Evolutionary conservation across 352 stramenopile species (phyloP).

Genomic region (Phytophthora europaea): DNA sequence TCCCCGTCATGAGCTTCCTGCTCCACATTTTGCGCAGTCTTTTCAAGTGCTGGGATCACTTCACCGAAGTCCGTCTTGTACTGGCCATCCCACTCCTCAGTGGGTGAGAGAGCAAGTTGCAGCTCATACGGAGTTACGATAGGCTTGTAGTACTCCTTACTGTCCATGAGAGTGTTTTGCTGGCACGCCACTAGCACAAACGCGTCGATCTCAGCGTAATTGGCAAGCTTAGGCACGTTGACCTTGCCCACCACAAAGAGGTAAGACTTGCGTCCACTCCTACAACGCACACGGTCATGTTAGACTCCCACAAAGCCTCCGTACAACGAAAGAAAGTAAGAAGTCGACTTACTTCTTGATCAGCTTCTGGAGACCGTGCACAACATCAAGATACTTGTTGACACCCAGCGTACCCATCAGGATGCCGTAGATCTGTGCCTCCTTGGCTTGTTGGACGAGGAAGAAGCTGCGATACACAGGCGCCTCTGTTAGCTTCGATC

Average conservation of each 20-base stretch:
- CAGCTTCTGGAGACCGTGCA: constrained; percentile 88
- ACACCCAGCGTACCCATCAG: constrained; percentile 96
- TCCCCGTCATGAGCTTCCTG: constrained; percentile 23
- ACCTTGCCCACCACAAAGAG: constrained; percentile 98
- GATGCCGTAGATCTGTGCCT: constrained; percentile 96
- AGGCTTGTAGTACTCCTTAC: constrained; percentile 92
- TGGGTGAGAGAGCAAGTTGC: constrained; percentile 91
- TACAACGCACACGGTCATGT: constrained; percentile 39
- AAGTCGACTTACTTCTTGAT: constrained; percentile 80
- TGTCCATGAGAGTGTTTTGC: constrained; percentile 96
- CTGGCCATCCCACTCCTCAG: constrained; percentile 90
- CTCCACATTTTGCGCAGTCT: constrained; percentile 51
- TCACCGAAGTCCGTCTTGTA: constrained; percentile 89
- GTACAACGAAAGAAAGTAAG: background rate
- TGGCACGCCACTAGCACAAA: constrained; percentile 97
- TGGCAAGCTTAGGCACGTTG: constrained; percentile 97
- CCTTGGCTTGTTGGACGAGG: constrained; percentile 94
- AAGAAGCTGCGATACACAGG: constrained; percentile 53
- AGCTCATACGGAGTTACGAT: constrained; percentile 96
- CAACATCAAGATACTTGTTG: constrained; percentile 92
- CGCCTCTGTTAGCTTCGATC: no score
- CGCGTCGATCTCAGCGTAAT: constrained; percentile 98
- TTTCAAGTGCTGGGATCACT: constrained; percentile 69
- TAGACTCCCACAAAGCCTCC: background rate
- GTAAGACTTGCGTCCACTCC: constrained; percentile 95